These are phyloP conservation scores for Moricandia moricandioides DNA, from an alignment of 345 rosid genomes.

Conservation along the genomic window DNA sequence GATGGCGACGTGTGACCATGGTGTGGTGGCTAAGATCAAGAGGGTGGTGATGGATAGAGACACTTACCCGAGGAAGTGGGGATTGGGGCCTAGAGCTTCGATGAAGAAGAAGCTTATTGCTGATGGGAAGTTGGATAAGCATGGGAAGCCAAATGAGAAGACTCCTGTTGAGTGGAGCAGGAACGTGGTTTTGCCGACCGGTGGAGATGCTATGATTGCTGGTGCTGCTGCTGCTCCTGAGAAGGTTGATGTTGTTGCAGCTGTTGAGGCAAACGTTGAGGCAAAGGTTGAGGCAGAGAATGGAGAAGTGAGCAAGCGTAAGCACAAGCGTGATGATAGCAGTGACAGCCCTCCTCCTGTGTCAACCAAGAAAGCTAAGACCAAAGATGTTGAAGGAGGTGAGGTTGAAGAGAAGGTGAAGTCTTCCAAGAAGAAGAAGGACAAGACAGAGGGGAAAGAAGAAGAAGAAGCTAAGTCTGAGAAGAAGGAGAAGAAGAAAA, in stretches of 20 bases:
- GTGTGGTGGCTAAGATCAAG: constrained; percentile 93
- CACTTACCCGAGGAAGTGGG: constrained; percentile 95
- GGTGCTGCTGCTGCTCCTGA: constrained; percentile 58
- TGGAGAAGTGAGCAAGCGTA: constrained; percentile 51
- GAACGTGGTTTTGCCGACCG: constrained; percentile 64
- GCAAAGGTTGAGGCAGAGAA: constrained; percentile 36
- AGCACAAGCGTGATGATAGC: constrained; percentile 44
- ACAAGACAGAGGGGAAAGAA: constrained; percentile 46
- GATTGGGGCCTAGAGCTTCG: constrained; percentile 79
- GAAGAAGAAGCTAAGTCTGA: constrained; percentile 41
- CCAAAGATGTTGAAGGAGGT: constrained; percentile 34
- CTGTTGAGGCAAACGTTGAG: too few species aligned
- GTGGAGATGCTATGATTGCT: constrained; percentile 75
- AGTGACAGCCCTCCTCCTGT: constrained; percentile 41
- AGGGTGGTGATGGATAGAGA: constrained; percentile 98
- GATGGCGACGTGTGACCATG: constrained; percentile 94
- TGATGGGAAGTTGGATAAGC: constrained; percentile 85
- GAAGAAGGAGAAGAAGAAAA: constrained; percentile 49
- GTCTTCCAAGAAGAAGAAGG: constrained; percentile 44
- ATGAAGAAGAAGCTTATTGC: constrained; percentile 81
- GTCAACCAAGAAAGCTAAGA: constrained; percentile 56
- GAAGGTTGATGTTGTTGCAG: background rate
- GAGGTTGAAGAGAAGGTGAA: constrained; percentile 39
- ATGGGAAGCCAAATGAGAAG: constrained; percentile 79
- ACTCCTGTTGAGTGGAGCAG: constrained; percentile 80